Conservation (phyloP, 352 stramenopile genomes). For the Globisporangium viniferum region DNA sequence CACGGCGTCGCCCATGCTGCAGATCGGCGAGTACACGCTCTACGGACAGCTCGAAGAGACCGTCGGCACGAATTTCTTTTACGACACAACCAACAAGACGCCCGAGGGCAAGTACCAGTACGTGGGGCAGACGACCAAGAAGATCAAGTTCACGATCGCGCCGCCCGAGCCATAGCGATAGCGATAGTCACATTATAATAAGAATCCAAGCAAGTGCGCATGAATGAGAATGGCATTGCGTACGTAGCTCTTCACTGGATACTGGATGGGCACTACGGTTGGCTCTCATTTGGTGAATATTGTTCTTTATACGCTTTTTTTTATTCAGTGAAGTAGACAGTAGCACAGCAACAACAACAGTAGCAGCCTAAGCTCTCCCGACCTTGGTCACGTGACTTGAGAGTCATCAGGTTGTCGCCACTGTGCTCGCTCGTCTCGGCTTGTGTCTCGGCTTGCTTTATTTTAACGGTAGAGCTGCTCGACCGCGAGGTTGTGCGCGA, state of each 20-base stretch:
- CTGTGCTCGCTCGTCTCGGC: not conserved
- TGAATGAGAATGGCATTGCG: not conserved
- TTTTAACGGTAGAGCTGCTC: conserved; percentile 99
- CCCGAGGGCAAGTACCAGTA: conserved; percentile 50
- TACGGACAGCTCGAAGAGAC: conserved; percentile 72
- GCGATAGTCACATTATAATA: not conserved
- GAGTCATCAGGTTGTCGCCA: not conserved
- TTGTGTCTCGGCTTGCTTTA: not conserved
- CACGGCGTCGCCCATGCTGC: conserved; percentile 53
- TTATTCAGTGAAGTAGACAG: not conserved
- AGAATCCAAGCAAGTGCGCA: not conserved
- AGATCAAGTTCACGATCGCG: conserved; percentile 80
- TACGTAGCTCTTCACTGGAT: not conserved
- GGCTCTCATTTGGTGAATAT: conserved; percentile 7
- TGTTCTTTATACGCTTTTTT: conserved; percentile 1
- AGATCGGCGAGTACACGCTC: conserved; percentile 70
- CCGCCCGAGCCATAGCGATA: conserved; percentile 42
- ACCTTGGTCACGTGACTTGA: not conserved
- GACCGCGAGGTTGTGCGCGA: conserved; percentile 98
- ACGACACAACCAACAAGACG: conserved; percentile 53
- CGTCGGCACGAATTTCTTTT: conserved; percentile 77
- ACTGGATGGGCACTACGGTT: not conserved
- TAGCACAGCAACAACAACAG: not conserved
- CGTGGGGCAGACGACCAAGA: conserved; percentile 68
- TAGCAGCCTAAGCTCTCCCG: not conserved